These are phyloP conservation scores for Penicillium polonicum DNA, from an alignment of 2,329 filamentous ascomycete genomes.

Conservation along the genomic window DNA sequence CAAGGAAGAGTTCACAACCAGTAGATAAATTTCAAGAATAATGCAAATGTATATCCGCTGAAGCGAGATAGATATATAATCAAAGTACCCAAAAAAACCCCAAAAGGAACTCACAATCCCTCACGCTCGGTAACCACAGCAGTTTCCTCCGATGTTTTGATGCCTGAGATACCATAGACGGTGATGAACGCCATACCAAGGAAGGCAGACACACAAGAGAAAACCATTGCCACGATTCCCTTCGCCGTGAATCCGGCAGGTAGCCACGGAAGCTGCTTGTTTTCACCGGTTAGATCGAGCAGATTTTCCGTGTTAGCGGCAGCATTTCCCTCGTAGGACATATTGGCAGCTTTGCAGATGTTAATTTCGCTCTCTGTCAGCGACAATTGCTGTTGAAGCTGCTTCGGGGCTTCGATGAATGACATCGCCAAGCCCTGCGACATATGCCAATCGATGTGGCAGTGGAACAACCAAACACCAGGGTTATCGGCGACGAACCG, in stretches of 20 bases:
- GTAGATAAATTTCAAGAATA: not conserved
- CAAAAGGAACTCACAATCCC: not conserved
- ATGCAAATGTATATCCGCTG: not conserved
- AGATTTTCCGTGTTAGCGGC: constrained; percentile 67
- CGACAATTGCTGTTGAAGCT: constrained; percentile 59
- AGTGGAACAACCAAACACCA: constrained; percentile 71
- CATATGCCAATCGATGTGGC: constrained; percentile 78
- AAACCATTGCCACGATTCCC: constrained; percentile 72
- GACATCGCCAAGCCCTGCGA: constrained; percentile 64
- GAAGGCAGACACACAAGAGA: constrained; percentile 67
- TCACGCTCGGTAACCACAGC: not conserved
- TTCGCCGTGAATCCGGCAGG: constrained; percentile 68
- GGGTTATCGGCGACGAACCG: constrained; percentile 47
- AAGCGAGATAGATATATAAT: not conserved
- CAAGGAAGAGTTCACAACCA: not conserved
- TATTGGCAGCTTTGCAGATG: constrained; percentile 54
- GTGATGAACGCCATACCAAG: constrained; percentile 66
- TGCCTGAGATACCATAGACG: constrained; percentile 54
- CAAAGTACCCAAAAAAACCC: not conserved
- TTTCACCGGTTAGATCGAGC: constrained; percentile 63
- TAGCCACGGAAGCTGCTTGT: constrained; percentile 54
- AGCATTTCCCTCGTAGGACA: constrained; percentile 66
- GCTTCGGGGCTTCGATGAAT: constrained; percentile 62
- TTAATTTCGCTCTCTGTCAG: constrained; percentile 63
- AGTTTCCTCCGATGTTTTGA: not conserved